Evolutionary conservation across 78 protist genomes (phyloP).

Genomic region (Bigelowiella natans): DNA sequence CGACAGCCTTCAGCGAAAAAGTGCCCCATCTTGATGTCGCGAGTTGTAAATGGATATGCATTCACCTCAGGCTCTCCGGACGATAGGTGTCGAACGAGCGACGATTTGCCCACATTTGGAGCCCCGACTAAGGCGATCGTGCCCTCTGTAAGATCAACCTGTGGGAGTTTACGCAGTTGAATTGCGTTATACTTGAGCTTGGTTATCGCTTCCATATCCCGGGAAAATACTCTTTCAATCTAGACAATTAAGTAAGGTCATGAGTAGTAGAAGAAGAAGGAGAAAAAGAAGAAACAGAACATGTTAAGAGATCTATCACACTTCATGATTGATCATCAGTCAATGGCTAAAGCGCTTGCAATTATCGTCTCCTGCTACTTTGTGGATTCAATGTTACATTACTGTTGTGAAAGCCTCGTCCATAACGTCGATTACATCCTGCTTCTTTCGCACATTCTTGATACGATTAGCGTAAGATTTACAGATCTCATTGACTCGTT

Average conservation of each 20-base stretch:
- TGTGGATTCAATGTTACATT: too few species aligned
- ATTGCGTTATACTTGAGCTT: not conserved
- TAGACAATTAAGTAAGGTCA: not conserved
- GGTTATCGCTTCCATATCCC: not conserved
- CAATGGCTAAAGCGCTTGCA: too few species aligned
- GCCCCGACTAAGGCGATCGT: not conserved
- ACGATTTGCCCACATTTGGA: not conserved
- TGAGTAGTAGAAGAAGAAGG: too few species aligned
- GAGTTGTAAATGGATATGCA: not conserved
- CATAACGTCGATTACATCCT: not conserved
- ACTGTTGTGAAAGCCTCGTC: not conserved
- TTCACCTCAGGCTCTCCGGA: not conserved
- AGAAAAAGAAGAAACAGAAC: too few species aligned
- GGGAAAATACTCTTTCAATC: not conserved
- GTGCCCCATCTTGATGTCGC: not conserved
- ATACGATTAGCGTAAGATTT: not conserved
- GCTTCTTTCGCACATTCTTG: not conserved
- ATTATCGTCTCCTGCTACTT: too few species aligned
- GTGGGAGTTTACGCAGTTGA: not conserved
- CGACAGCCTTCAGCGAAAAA: not conserved
- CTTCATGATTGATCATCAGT: too few species aligned
- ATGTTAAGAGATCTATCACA: too few species aligned
- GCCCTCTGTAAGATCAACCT: not conserved
- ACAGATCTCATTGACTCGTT: not conserved
- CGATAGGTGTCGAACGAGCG: not conserved